Base-by-base conservation (phyloP, 371 early-diverging fungal genomes). In the Dichotomocladium elegans region DNA sequence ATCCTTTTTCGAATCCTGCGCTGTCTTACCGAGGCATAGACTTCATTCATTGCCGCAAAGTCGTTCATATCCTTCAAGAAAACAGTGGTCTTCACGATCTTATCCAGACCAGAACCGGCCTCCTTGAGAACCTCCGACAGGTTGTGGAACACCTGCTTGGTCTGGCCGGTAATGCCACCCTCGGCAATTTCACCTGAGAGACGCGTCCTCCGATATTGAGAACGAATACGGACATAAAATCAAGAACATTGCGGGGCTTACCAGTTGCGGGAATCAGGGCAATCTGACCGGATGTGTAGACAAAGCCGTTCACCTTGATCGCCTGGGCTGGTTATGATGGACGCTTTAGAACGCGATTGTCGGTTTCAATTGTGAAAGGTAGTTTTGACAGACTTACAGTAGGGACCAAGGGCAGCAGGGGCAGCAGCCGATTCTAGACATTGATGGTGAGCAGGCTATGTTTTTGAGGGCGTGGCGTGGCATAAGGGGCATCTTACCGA, bases 11-110 rank as follows among this genome's bases (percentile, higher is more conserved):
- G 30, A 29, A 40, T 14, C 15, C 26, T 41, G 17, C 35, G 17
- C 5, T 15, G 24, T 47, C 58, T 44, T 68, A 82, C 80, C 66
- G 85, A 68, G 37, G 70, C 80, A 60, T 95, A 95, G 43, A 88
- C 79, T 55, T 86, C 82, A 70, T 96, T 96, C 85, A 96, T 87
- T 10, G 80, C 77, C 8, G 63, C 81, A 72, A 93, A 96, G 66
- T 94, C 89, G 63, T 92, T 89, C 83, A 92, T 86, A 55, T 90
- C 86, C 77, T 89, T 88, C 46, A 96, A 71, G 71, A 92, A 96
- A 30, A 95, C 94, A 21, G 93, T 94, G 33, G 92, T 91, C 80
- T 95, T 96, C 72, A 93, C 84, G 10, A 93, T 88, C 43, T 88
- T 77, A 42, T 87, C 70, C 11, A 95, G 68, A 48, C 79, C 69